phyloP scores from a whole-genome alignment of 306 rosid species.

The Lathyrus tuberosus region DNA sequence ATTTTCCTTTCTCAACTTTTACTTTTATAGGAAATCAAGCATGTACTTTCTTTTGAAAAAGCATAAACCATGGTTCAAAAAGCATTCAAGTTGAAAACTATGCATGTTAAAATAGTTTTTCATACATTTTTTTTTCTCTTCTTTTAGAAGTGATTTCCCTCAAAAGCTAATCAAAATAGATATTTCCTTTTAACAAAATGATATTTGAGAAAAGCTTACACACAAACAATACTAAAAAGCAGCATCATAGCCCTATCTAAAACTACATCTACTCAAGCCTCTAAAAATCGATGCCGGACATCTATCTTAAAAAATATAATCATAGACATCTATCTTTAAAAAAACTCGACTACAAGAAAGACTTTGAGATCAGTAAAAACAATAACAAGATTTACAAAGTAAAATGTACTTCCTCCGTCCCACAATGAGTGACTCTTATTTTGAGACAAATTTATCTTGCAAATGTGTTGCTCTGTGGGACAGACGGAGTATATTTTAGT shows the following conservation, averaged over 20 bases:
- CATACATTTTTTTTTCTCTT: too few species aligned
- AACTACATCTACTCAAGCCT: conserved; percentile 30
- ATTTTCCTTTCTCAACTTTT: conserved; percentile 33
- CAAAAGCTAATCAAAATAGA: too few species aligned
- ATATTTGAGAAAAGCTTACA: too few species aligned
- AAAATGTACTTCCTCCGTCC: background rate
- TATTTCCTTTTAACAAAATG: too few species aligned
- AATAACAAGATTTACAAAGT: background rate
- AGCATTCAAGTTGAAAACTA: too few species aligned
- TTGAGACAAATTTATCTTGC: background rate
- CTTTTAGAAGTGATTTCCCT: too few species aligned
- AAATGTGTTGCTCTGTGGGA: background rate
- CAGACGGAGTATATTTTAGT: background rate
- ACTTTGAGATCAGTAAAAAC: conserved; percentile 8
- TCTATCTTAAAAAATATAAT: conserved; percentile 11
- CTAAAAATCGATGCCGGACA: conserved; percentile 17
- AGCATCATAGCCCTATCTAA: conserved; percentile 12
- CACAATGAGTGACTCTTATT: background rate
- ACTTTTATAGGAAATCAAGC: conserved; percentile 6
- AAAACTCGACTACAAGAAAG: background rate
- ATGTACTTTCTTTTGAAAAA: background rate
- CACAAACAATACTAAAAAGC: background rate
- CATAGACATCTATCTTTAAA: conserved; percentile 13
- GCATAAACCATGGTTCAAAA: too few species aligned
- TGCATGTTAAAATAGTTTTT: too few species aligned